These are phyloP conservation scores for Monosporascus sp. DNA, from an alignment of 2,329 filamentous ascomycete species.

Conservation along the genomic window DNA sequence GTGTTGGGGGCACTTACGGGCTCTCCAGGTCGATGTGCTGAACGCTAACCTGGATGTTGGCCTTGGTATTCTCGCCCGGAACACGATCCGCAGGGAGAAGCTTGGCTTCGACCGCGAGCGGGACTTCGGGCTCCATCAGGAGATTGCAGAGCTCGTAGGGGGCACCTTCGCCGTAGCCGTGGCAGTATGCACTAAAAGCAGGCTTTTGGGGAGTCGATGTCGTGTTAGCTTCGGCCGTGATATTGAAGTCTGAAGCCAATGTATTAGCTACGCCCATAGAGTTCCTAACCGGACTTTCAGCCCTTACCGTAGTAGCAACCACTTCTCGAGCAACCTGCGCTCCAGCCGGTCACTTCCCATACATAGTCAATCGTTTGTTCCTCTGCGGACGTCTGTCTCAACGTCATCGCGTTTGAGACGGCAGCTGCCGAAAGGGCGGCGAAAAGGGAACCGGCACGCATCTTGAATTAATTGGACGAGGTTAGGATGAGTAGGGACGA, in stretches of 20 bases:
- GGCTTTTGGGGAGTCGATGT: conserved; percentile 19
- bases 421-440: conserved; percentile 14
- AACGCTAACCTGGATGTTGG: conserved; percentile 27
- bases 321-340: conserved; percentile 10
- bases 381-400: conserved; percentile 17
- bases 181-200: conserved; percentile 27
- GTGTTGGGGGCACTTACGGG: conserved; percentile 11
- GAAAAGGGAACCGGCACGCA: conserved; percentile 21
- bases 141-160: conserved; percentile 21
- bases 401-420: conserved; percentile 12
- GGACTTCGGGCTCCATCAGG: conserved; percentile 15
- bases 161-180: conserved; percentile 21
- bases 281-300: background rate
- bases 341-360: conserved; percentile 25
- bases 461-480: conserved; percentile 10
- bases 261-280: background rate
- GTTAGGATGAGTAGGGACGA: background rate
- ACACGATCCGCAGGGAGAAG: conserved; percentile 18
- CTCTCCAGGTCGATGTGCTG: conserved; percentile 23
- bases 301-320: conserved; percentile 23
- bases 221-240: conserved; percentile 22
- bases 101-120: conserved; percentile 23
- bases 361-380: conserved; percentile 11
- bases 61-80: conserved; percentile 10
- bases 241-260: conserved; percentile 22